These are phyloP conservation scores for Ammopiptanthus mongolicus DNA, from an alignment of 306 rosid species.

Conservation along the genomic window DNA sequence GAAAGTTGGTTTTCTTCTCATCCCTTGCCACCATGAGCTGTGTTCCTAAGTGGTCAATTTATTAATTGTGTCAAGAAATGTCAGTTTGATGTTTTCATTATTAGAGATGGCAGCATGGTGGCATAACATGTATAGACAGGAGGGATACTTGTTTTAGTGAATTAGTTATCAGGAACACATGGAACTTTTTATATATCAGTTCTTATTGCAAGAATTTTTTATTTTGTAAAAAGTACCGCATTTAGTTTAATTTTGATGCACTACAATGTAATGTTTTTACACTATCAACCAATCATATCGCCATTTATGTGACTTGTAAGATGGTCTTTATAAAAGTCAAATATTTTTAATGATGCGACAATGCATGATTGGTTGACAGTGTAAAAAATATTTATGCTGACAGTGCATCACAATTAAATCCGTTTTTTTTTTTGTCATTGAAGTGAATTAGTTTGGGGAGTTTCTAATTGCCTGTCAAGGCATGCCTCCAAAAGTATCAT, in stretches of 20 bases:
- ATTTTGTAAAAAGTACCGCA: not conserved
- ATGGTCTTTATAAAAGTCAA: no score
- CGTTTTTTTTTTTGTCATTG: not conserved
- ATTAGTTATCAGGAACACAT: not conserved
- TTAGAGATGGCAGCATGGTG: not conserved
- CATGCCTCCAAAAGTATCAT: not conserved
- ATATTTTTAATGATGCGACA: no score
- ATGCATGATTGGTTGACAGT: no score
- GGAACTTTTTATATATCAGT: not conserved
- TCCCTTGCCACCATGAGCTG: not conserved
- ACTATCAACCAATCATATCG: no score
- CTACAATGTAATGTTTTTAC: no score
- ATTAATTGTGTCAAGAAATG: not conserved
- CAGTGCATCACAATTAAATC: no score
- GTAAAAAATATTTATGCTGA: no score
- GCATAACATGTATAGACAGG: not conserved
- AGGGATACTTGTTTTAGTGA: not conserved
- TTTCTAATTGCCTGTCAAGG: not conserved
- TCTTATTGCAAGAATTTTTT: not conserved
- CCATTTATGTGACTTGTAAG: no score
- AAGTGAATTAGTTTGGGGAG: not conserved
- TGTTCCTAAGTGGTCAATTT: not conserved
- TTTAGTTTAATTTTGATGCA: no score
- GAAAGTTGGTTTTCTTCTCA: not conserved
- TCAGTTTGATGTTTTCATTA: not conserved